Evolutionary conservation across 1,284 basidiomycete species (phyloP), one percentile per base, ranked within the genome.

Genomic region (Trametes pubescens): DNA sequence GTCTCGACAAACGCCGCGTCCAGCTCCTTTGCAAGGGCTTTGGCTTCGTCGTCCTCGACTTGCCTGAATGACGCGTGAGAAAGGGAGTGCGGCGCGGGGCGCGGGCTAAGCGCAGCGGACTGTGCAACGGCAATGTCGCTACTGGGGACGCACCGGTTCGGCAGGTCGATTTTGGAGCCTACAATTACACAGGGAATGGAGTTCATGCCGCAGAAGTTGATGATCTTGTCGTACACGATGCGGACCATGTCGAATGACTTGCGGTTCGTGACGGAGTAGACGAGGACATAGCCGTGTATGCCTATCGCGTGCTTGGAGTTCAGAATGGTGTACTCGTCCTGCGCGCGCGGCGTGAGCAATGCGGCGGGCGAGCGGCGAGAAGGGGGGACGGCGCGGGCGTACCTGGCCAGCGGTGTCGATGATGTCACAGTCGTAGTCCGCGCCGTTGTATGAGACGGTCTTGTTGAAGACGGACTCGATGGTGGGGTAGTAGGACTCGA

Each of bases 331-430:
- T 91, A 95, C 74, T 95, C 94, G 73, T 95, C 94, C 90, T 94
- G 75, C 2, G 56, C 10, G 65, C 13, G 51, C 40, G 57, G 38
- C 32, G 49, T 52, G 7, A 40, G 51, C 38, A 18, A 18, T 26
- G 40, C 24, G 38, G 56, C 11, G 29, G 29, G 29, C 16, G 46
- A 34, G 29, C 21, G 22, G 26, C 44, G 60, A 64, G 22, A 62
- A 24, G 51, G 46, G 57, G 32, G 57, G 37, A 24, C 18, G 73
- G 4, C 55, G 29, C 65, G 24, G 63, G 69, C 73, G 58, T 52
- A 87, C 91, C 87, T 99, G 96, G 53, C 98, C 98, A 60, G 98
- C 98, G 65, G 96, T 98, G 80, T 99, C 98, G 75, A 99, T 95
- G 81, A 99, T 98, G 81, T 99, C 96, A 81, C 95, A 95, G 69